Base-by-base conservation (phyloP, 2,329 filamentous ascomycete genomes). In the Truncatella angustata region DNA sequence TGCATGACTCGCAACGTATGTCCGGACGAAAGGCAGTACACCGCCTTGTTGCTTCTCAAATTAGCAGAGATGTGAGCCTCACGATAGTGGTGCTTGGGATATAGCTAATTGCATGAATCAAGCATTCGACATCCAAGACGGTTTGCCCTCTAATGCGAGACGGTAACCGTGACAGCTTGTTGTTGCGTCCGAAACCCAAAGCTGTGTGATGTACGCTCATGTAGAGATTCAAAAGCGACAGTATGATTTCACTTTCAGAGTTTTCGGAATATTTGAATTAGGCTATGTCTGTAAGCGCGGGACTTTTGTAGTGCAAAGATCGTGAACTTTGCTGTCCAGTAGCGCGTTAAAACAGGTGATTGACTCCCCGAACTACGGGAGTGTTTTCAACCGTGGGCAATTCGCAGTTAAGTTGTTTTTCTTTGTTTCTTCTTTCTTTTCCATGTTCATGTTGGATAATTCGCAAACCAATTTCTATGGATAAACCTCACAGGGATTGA, bases 1-100 rank as follows among this genome's bases (percentile, higher is more conserved):
- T 44, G 26, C 26, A 46, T 46, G 43, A 46, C 43, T 46, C 43
- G 43, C 30, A n/a, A 35, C 20, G 28, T 46, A 28, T 23, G 16
- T 28, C 23, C 28, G 36, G 36, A 34, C 28, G 16, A 34, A 24
- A 44, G 11, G 43, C 23, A 24, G 26, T 23, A 18, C 26, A 28
- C 43, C 18, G 28, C 28, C 43, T 46, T 32, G 28, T 46, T 46
- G 43, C 26, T 16, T 20, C 9, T 30, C 20, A 20, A 28, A 28
- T 14, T 5, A 20, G 18, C 20, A 18, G 18, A 18, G 18, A 26
- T 34, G 12, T n/a, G 16, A 21, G 11, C 24, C 24, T 44, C 40
- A n/a, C 24, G 11, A 23, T n/a, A 18, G 21, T 26, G 43, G n/a
- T 34, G 16, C 20, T 12, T 9, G 11, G 16, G 20, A 10, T 18